These are phyloP conservation scores for Aschersonia sp. DNA, from an alignment of 2,329 filamentous ascomycete species.

Conservation along the genomic window DNA sequence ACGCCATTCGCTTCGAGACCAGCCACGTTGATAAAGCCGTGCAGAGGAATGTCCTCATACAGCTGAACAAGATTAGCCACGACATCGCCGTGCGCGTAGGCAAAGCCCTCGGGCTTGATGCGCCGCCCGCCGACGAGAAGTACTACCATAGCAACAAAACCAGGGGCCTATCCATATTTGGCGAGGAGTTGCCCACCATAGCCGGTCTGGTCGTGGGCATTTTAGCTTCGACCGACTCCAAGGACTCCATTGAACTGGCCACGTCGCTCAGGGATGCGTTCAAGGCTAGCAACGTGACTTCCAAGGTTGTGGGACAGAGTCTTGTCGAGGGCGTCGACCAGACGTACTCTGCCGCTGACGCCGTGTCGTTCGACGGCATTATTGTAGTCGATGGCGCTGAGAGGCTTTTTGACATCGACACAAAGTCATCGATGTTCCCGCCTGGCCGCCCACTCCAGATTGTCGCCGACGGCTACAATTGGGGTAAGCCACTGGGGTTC, in stretches of 20 bases:
- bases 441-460: slow-evolving; percentile 49
- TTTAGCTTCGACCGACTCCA: slow-evolving; percentile 30
- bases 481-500: slow-evolving; percentile 55
- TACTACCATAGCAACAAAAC: slow-evolving; percentile 61
- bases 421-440: slow-evolving; percentile 43
- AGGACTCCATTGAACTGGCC: slow-evolving; percentile 32
- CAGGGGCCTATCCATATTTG: slow-evolving; percentile 43
- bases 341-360: slow-evolving; percentile 53
- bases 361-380: slow-evolving; percentile 47
- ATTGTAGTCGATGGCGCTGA: slow-evolving; percentile 41
- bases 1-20: slow-evolving; percentile 59
- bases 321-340: slow-evolving; percentile 39
- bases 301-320: slow-evolving; percentile 46
- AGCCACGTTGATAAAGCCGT: slow-evolving; percentile 45
- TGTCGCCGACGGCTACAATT: slow-evolving; percentile 46
- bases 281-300: slow-evolving; percentile 33
- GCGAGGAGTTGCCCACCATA: slow-evolving; percentile 41
- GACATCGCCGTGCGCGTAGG: slow-evolving; percentile 54
- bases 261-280: slow-evolving; percentile 33
- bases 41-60: slow-evolving; percentile 49
- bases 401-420: slow-evolving; percentile 29
- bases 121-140: slow-evolving; percentile 42
- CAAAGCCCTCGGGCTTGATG: slow-evolving; percentile 40
- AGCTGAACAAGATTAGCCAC: slow-evolving; percentile 55
- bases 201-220: slow-evolving; percentile 51